Percentiles rank a stretch among this genome's conserved stretches.
Conservation (phyloP, 2,329 filamentous ascomycete species). For the Karstenula rhodostoma region DNA sequence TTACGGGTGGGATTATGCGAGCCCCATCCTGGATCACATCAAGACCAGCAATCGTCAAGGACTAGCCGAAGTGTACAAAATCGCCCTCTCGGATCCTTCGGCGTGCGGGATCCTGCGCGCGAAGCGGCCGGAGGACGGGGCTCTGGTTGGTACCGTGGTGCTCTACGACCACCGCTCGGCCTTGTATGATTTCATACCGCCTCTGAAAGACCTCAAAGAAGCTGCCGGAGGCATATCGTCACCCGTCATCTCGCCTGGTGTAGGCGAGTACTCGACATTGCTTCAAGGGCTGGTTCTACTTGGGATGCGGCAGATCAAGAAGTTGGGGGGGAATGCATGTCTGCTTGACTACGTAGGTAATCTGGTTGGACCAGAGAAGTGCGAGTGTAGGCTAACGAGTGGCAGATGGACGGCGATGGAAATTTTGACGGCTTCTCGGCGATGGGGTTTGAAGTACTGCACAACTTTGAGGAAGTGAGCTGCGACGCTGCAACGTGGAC, state of each 20-base stretch:
- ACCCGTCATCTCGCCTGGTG: conserved; percentile 74
- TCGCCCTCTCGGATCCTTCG: conserved; percentile 74
- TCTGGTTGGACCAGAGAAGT: background rate
- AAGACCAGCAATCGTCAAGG: conserved; percentile 78
- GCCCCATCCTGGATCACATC: conserved; percentile 77
- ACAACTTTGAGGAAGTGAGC: conserved; percentile 83
- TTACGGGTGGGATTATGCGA: conserved; percentile 78
- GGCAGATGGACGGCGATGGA: conserved; percentile 74
- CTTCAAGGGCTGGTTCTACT: conserved; percentile 83
- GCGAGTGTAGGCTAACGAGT: conserved; percentile 37
- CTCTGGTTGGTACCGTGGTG: conserved; percentile 80
- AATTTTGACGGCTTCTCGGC: conserved; percentile 75
- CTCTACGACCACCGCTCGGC: conserved; percentile 76
- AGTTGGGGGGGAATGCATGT: conserved; percentile 75
- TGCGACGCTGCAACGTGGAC: conserved; percentile 71
- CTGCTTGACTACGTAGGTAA: conserved; percentile 80
- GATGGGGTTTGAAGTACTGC: conserved; percentile 82
- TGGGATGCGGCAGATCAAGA: conserved; percentile 83
- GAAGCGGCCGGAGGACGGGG: conserved; percentile 71
- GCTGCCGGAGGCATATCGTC: conserved; percentile 80
- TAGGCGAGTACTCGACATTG: conserved; percentile 73
- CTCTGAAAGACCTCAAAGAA: conserved; percentile 66
- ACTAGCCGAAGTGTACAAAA: conserved; percentile 79
- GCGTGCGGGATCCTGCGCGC: conserved; percentile 84
- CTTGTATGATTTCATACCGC: conserved; percentile 74